phyloP scores from a whole-genome alignment of 1,284 basidiomycete genomes.

The Coniferiporia sulphurascens region DNA sequence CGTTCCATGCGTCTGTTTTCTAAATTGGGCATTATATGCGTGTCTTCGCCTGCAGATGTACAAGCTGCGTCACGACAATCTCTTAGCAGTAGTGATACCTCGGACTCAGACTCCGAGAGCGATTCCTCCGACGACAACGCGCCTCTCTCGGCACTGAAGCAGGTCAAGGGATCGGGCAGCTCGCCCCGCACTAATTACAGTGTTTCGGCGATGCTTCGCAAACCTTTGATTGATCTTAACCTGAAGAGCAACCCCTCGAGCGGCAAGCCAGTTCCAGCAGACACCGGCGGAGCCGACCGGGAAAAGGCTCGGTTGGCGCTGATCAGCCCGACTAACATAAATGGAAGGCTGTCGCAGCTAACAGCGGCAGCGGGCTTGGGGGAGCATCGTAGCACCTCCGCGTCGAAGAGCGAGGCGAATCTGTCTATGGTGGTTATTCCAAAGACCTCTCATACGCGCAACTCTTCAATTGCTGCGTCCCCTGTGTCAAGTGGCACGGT shows the following conservation, averaged over 20 bases:
- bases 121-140: conserved; percentile 31
- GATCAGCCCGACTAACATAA: conserved; percentile 22
- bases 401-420: conserved; percentile 17
- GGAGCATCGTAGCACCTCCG: conserved; percentile 6
- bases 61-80: neutral
- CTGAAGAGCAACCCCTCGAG: conserved; percentile 27
- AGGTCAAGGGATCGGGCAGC: conserved; percentile 40
- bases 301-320: conserved; percentile 6
- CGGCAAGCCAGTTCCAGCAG: conserved; percentile 22
- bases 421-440: conserved; percentile 9
- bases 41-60: neutral
- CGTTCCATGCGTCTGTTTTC: neutral
- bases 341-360: conserved; percentile 21
- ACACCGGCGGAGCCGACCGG: conserved; percentile 21
- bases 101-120: conserved; percentile 23
- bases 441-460: neutral
- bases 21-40: conserved; percentile 21
- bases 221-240: conserved; percentile 49
- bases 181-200: conserved; percentile 36
- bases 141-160: conserved; percentile 37
- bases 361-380: conserved; percentile 16
- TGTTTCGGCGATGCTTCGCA: conserved; percentile 29
- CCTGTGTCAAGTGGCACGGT: conserved; percentile 13
- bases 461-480: conserved; percentile 4
- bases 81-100: conserved; percentile 21